Base-by-base conservation (phyloP, 345 rosid genomes). In the Citrus maxima region DNA sequence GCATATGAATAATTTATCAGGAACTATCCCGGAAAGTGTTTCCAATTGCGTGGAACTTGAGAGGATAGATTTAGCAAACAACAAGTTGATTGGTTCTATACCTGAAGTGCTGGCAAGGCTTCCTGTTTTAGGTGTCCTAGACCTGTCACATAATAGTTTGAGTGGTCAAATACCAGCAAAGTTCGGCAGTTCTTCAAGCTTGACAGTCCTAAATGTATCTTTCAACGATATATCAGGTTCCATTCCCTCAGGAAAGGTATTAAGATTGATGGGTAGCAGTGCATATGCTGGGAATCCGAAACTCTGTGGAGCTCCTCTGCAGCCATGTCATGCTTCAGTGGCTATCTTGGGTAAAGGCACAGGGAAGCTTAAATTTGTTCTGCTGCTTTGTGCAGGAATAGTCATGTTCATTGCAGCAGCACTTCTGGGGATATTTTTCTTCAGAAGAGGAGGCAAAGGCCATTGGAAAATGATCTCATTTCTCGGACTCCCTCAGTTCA, bases 381-480 rank as follows among this genome's bases (percentile, higher is more conserved):
- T 90, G 35, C 74, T 92, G 51, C 84, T 95, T 38, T 88, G 93
- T 84, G 84, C 83, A 46, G 88, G 79, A 34, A 75, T 82, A 21
- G 75, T 86, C 69, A 63, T 85, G 21, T 78, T 89, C 70, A 67
- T 89, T n/a, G 73, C 82, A 56, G 88, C 88, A 69, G 80, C 86
- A 65, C 83, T 86, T 71, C 74, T 90, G 46, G 95, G 87, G 75
- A 40, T 91, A 62, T 60, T 89, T 78, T 88, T 87, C 77, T 35
- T 86, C 82, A 82, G 86, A 32, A 90, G 80, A 72, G 85, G 88
- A 89, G 82, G 87, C 21, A 83, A 82, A 79, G 88, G 92, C 74
- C 88, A 81, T 49, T 93, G 99, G 97, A 92, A 88, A 81, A 95
- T 93, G 96, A 84, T 88, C 8, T 85, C 91, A 18, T 95, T 93